Percentiles rank a stretch among this genome's conserved stretches.
Conservation (phyloP, 2,329 filamentous ascomycete genomes). For the Talaromyces sp. region DNA sequence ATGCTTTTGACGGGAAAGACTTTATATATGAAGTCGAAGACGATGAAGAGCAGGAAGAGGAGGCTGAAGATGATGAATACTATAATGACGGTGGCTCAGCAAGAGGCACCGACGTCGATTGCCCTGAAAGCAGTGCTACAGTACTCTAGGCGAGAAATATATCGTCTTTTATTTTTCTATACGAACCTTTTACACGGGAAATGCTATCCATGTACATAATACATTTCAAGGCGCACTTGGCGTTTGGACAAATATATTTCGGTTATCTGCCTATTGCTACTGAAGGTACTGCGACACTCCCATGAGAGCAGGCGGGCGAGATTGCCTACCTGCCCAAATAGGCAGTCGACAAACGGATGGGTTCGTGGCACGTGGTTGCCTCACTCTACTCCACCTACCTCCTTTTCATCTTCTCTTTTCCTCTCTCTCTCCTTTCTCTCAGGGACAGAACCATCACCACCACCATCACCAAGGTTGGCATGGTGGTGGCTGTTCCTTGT, state of each 20-base stretch:
- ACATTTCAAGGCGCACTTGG: not conserved
- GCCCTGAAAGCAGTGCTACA: not conserved
- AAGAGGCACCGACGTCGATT: not conserved
- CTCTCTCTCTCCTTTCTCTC: not conserved
- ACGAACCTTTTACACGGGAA: not conserved
- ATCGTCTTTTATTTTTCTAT: not conserved
- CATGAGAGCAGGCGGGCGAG: not conserved
- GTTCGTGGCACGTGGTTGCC: not conserved
- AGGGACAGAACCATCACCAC: not conserved
- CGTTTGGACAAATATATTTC: not conserved
- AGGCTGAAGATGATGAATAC: not conserved
- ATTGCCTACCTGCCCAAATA: not conserved
- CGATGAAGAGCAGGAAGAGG: slow-evolving; percentile 2
- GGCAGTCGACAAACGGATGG: not conserved
- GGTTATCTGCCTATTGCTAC: not conserved
- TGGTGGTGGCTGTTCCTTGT: not conserved
- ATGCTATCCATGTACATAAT: not conserved
- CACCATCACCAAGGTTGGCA: not conserved
- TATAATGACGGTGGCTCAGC: not conserved
- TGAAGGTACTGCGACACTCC: not conserved
- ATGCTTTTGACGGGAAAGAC: slow-evolving; percentile 14
- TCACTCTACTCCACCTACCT: not conserved
- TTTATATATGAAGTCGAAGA: slow-evolving; percentile 8
- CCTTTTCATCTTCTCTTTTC: not conserved
- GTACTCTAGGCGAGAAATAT: not conserved